These are phyloP conservation scores for Tylopilus rubrobrunneus DNA, from an alignment of 768 basidiomycete species.

Conservation along the genomic window DNA sequence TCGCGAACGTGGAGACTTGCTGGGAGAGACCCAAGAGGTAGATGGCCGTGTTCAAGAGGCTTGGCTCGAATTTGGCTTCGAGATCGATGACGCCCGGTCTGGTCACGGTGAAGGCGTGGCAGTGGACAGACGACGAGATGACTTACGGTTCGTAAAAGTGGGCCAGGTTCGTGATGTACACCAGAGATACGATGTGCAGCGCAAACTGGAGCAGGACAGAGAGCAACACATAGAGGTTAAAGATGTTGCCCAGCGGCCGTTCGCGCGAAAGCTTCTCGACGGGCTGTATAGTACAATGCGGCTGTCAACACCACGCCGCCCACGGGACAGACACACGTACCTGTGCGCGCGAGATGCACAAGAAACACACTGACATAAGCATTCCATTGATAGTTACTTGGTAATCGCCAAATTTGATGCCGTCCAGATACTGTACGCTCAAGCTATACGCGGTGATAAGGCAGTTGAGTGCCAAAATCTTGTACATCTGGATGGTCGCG, in stretches of 20 bases:
- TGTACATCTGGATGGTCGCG: constrained; percentile 99
- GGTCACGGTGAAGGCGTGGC: neutral
- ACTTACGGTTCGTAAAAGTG: constrained; percentile 74
- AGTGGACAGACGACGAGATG: neutral
- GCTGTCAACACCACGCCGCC: constrained; percentile 1
- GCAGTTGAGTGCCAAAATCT: constrained; percentile 96
- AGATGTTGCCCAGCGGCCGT: constrained; percentile 91
- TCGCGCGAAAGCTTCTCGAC: constrained; percentile 93
- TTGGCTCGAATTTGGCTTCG: constrained; percentile 95
- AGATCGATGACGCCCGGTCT: constrained; percentile 81
- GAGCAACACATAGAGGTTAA: constrained; percentile 45
- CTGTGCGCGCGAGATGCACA: constrained; percentile 97
- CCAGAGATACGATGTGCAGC: constrained; percentile 82
- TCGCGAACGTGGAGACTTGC: constrained; percentile 97
- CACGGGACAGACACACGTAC: constrained; percentile 38
- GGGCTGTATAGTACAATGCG: constrained; percentile 64
- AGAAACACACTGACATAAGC: constrained; percentile 97
- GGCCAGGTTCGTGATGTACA: constrained; percentile 90
- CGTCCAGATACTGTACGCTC: constrained; percentile 95
- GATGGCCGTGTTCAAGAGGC: constrained; percentile 92
- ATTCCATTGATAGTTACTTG: constrained; percentile 92
- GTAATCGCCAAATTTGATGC: constrained; percentile 99
- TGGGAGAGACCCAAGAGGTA: constrained; percentile 94
- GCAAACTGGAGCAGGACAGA: constrained; percentile 90
- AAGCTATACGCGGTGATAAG: constrained; percentile 98